Evolutionary conservation across 768 basidiomycete genomes (phyloP).

Genomic region (Suillus sp.): DNA sequence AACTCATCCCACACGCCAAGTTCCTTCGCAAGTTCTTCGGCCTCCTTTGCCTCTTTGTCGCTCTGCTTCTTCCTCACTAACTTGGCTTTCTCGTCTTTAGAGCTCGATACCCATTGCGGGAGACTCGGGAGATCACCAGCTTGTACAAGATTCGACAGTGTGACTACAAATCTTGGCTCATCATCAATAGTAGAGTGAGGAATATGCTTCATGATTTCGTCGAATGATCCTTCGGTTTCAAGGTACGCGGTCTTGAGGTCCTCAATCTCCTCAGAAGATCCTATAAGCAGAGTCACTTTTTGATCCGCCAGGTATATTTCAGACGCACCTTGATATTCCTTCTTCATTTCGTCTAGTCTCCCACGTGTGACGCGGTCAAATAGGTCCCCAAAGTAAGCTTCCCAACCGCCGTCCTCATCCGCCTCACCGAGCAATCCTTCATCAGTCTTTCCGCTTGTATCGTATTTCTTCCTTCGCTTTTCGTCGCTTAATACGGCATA

Average conservation of each 20-base stretch:
- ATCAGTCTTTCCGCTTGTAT: conserved; percentile 82
- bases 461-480: conserved; percentile 74
- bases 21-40: conserved; percentile 81
- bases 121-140: conserved; percentile 57
- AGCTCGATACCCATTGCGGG: conserved; percentile 65
- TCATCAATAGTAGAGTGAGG: conserved; percentile 86
- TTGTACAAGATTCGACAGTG: conserved; percentile 68
- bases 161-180: conserved; percentile 77
- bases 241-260: conserved; percentile 80
- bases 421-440: conserved; percentile 72
- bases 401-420: conserved; percentile 85
- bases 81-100: conserved; percentile 80
- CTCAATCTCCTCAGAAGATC: conserved; percentile 79
- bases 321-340: conserved; percentile 82
- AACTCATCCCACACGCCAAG: conserved; percentile 95
- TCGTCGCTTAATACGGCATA: conserved; percentile 87
- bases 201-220: conserved; percentile 79
- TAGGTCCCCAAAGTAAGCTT: conserved; percentile 89
- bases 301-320: too few species aligned
- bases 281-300: conserved; percentile 40
- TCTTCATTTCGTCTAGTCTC: conserved; percentile 91
- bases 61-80: conserved; percentile 73
- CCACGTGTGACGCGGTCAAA: conserved; percentile 86
- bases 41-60: conserved; percentile 80
- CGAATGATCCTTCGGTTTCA: conserved; percentile 72